Conservation (phyloP, 108 stramenopile genomes). For the Cyclotella cryptica region DNA sequence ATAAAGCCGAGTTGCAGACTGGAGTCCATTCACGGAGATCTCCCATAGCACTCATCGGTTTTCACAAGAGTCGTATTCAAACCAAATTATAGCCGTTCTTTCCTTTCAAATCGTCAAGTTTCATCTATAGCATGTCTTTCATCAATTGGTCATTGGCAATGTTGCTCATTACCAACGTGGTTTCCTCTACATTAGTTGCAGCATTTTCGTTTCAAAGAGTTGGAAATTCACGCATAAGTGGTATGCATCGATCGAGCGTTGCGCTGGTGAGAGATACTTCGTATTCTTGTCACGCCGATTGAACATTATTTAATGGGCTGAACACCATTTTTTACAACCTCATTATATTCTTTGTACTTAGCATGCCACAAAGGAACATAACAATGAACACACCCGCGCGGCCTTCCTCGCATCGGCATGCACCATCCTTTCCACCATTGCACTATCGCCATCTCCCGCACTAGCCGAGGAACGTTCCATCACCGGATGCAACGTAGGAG, state of each 20-base stretch:
- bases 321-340: not conserved
- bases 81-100: too few species aligned
- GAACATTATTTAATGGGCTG: not conserved
- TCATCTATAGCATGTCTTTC: not conserved
- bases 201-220: constrained; percentile 6
- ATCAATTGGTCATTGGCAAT: not conserved
- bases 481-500: constrained; percentile 21
- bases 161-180: not conserved
- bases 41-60: too few species aligned
- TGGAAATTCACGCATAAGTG: not conserved
- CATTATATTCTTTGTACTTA: not conserved
- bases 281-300: not conserved
- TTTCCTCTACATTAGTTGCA: not conserved
- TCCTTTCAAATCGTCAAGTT: not conserved
- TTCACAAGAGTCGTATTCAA: too few species aligned
- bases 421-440: not conserved
- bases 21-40: too few species aligned
- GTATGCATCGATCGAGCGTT: not conserved
- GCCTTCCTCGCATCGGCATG: constrained; percentile 11
- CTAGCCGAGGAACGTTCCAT: constrained; percentile 12
- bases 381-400: constrained; percentile 11
- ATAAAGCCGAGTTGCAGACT: too few species aligned
- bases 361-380: constrained; percentile 1
- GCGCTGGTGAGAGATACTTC: not conserved
- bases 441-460: constrained; percentile 2